Evolutionary conservation across 176 grass and related monocot species (phyloP), one percentile per base, ranked within the genome.

Genomic region (Hsuehochloa calcarea): DNA sequence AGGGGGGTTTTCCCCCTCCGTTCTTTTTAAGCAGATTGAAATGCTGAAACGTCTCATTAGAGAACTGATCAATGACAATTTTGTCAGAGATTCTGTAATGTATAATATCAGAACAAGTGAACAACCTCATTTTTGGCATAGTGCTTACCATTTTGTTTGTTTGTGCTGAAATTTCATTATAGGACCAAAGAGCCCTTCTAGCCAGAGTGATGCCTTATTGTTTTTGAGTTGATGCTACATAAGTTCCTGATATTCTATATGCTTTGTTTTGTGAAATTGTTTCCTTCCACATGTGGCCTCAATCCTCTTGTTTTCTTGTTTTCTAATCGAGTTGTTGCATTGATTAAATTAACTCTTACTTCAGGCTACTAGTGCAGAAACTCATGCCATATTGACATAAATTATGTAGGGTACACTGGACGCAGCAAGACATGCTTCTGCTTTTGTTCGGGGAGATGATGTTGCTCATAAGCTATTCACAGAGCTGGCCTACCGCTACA

Each of bases 401-500:
- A 80, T 60, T 56, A 40, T 77, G 80, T 73, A 95, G 96, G 93
- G 93, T 84, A 92, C 96, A 76, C 49, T 91, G 29, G 83, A 85
- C 86, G 96, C 93, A 5, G 72, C 93, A 77, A 88, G 89, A 41
- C 82, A 77, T 63, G 96, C 96, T 78, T 75, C 91, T 81, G 88
- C 91, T 51, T 98, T 90, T 90, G 93, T 98, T 86, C 90, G 93
- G 12, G 96, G 93, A 40, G 96, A 98, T 68, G 93, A 98, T 90
- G 88, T 98, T 84, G 82, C 95, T 63, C 96, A 98, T 85, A 98
- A 98, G 72, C 38, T 98, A 45, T 98, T 98, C 65, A 98, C 96
- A 15, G 96, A 95, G 87, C 91, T 98, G 11, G 91, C 96, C 70
- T 90, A 95, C 78, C 87, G 91, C 65, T 98, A 95, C 68, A 95